Evolutionary conservation across 139 green algal species (phyloP).

Genomic region (Eudorina sp.): DNA sequence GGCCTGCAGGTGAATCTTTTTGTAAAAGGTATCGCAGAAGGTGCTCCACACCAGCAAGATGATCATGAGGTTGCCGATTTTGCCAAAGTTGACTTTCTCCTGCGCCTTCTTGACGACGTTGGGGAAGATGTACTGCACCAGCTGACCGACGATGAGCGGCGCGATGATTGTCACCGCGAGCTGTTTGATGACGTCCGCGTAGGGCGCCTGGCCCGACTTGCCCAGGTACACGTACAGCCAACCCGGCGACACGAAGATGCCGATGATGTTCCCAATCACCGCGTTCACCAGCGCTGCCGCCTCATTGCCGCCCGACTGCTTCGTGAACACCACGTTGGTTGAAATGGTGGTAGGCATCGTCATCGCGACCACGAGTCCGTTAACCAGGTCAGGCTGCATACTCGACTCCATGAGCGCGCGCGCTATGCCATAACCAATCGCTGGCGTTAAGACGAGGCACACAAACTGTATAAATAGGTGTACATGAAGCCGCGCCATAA

Average conservation of each 20-base stretch:
- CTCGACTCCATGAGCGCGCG: not conserved
- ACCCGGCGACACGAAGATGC: constrained; percentile 64
- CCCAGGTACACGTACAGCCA: constrained; percentile 60
- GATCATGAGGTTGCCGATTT: constrained; percentile 61
- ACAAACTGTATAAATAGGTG: constrained; percentile 63
- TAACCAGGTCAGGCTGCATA: constrained; percentile 50
- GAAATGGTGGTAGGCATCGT: constrained; percentile 67
- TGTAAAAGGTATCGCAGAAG: constrained; percentile 67
- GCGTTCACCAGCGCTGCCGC: constrained; percentile 63
- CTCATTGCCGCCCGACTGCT: constrained; percentile 59
- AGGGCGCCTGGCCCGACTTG: constrained; percentile 35
- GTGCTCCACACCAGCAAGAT: constrained; percentile 67
- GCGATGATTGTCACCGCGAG: constrained; percentile 61
- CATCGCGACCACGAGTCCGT: constrained; percentile 59
- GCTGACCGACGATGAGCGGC: constrained; percentile 58
- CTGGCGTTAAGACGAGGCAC: constrained; percentile 52
- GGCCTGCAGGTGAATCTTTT: constrained; percentile 12
- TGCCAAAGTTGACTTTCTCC: constrained; percentile 55
- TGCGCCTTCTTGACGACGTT: constrained; percentile 40
- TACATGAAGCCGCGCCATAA: constrained; percentile 42
- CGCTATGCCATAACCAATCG: constrained; percentile 54
- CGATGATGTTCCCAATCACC: constrained; percentile 66
- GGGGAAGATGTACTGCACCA: constrained; percentile 52
- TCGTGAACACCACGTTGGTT: constrained; percentile 67
- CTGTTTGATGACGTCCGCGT: constrained; percentile 45